Conservation (phyloP, 192 early-diverging fungal species). For the Coemansia interrupta region DNA sequence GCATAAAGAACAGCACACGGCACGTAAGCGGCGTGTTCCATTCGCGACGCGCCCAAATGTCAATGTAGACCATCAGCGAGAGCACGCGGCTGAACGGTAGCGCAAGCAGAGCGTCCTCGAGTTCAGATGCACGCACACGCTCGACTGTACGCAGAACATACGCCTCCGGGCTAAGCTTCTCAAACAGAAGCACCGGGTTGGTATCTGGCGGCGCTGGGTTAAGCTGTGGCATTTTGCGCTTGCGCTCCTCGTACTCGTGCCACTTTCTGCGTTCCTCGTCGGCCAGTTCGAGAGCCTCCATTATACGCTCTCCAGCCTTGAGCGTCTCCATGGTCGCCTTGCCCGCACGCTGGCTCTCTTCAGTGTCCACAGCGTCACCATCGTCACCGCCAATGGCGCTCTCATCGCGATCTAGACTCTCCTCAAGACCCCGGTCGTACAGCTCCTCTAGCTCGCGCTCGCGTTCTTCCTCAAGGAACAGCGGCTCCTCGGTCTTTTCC, state of each 20-base stretch:
- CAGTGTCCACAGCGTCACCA: conserved; percentile 53
- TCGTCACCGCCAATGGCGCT: conserved; percentile 29
- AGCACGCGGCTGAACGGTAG: conserved; percentile 81
- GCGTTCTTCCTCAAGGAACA: conserved; percentile 93
- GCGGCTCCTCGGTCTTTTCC: conserved; percentile 94
- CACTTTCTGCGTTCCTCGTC: conserved; percentile 74
- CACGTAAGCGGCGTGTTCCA: conserved; percentile 77
- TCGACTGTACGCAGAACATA: conserved; percentile 78
- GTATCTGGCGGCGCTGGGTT: conserved; percentile 51
- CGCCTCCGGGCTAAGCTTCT: conserved; percentile 65
- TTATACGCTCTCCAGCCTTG: conserved; percentile 90
- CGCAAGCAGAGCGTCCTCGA: conserved; percentile 87
- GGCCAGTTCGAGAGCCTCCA: conserved; percentile 88
- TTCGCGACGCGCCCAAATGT: conserved; percentile 77
- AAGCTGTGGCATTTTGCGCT: conserved; percentile 32
- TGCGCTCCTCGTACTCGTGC: conserved; percentile 60
- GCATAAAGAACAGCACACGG: conserved; percentile 80
- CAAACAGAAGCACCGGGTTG: conserved; percentile 66
- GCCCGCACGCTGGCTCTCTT: conserved; percentile 70
- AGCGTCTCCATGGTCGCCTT: conserved; percentile 92
- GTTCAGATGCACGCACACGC: conserved; percentile 75
- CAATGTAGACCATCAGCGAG: conserved; percentile 72
- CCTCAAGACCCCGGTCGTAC: conserved; percentile 73
- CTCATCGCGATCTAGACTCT: conserved; percentile 55
- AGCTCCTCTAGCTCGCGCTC: conserved; percentile 90